Evolutionary conservation across 2,329 filamentous ascomycete species (phyloP).

Genomic region (Claviceps sp.): DNA sequence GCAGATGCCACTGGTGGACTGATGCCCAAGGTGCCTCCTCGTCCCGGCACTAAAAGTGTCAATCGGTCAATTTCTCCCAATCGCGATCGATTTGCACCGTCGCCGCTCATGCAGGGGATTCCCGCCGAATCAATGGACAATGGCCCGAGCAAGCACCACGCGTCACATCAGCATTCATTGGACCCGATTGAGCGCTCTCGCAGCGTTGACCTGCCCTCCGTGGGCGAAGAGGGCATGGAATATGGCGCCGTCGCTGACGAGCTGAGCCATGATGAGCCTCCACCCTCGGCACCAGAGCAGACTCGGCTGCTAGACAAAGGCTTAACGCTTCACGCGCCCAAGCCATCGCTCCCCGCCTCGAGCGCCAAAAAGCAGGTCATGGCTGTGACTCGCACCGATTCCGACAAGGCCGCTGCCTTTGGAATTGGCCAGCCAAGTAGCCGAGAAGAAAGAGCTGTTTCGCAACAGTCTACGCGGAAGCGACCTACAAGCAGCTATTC

Average conservation of each 20-base stretch:
- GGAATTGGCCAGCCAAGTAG: constrained; percentile 60
- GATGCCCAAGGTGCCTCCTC: constrained; percentile 63
- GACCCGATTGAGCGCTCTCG: constrained; percentile 47
- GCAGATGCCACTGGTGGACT: constrained; percentile 22
- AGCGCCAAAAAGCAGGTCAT: constrained; percentile 76
- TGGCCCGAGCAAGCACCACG: constrained; percentile 22
- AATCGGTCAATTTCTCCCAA: constrained; percentile 68
- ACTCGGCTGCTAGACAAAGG: constrained; percentile 68
- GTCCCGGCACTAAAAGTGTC: constrained; percentile 55
- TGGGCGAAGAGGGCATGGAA: constrained; percentile 83
- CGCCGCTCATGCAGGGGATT: constrained; percentile 67
- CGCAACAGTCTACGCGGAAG: constrained; percentile 42
- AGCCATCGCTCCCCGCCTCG: constrained; percentile 66
- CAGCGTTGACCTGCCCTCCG: constrained; percentile 69
- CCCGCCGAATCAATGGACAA: constrained; percentile 26
- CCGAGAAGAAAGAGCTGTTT: constrained; percentile 34
- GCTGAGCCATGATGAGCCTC: constrained; percentile 17
- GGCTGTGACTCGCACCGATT: constrained; percentile 80
- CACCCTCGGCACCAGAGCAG: constrained; percentile 46
- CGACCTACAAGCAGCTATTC: constrained; percentile 48
- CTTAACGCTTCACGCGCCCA: constrained; percentile 77
- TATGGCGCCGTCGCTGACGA: constrained; percentile 53
- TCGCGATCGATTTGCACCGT: constrained; percentile 68
- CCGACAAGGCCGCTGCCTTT: constrained; percentile 70
- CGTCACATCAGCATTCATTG: constrained; percentile 18